A percentile compares a stretch with the other conserved stretches of the same genome.
These are phyloP conservation scores for Chloranthus sessilifolius DNA, from an alignment of 164 flowering plant genomes.

Conservation along the genomic window DNA sequence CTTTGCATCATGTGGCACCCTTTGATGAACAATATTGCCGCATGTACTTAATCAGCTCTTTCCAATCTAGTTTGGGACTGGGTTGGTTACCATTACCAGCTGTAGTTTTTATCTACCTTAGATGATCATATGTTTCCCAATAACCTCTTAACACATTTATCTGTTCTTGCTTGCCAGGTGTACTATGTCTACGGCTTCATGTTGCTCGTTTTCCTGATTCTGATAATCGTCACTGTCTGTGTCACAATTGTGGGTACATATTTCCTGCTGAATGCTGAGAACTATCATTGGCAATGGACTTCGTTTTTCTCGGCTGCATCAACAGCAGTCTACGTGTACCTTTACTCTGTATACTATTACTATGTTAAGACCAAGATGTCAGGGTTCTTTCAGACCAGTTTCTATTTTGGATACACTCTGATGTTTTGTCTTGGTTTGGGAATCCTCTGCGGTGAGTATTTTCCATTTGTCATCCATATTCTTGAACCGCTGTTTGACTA, in stretches of 20 bases:
- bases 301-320: constrained; percentile 99
- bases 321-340: constrained; percentile 87
- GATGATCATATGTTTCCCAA: not conserved
- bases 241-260: constrained; percentile 98
- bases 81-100: too few relatives aligned
- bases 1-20: too few relatives aligned
- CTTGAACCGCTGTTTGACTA: too few relatives aligned
- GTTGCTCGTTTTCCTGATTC: constrained; percentile 93
- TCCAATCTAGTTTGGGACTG: too few relatives aligned
- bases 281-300: constrained; percentile 99
- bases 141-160: not conserved
- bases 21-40: too few relatives aligned
- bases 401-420: constrained; percentile 95
- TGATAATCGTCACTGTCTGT: constrained; percentile 87
- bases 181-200: constrained; percentile 98
- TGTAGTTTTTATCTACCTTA: too few relatives aligned
- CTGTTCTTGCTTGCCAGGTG: constrained; percentile 45
- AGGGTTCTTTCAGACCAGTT: constrained; percentile 99
- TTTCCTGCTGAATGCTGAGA: constrained; percentile 95
- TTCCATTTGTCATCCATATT: too few relatives aligned
- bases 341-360: constrained; percentile 91
- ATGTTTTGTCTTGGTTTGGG: constrained; percentile 97
- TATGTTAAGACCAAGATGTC: constrained; percentile 97
- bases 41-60: too few relatives aligned
- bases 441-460: constrained; percentile 85